These are phyloP conservation scores for Euphrasia arctica DNA, from an alignment of 305 asterid species.

Conservation along the genomic window DNA sequence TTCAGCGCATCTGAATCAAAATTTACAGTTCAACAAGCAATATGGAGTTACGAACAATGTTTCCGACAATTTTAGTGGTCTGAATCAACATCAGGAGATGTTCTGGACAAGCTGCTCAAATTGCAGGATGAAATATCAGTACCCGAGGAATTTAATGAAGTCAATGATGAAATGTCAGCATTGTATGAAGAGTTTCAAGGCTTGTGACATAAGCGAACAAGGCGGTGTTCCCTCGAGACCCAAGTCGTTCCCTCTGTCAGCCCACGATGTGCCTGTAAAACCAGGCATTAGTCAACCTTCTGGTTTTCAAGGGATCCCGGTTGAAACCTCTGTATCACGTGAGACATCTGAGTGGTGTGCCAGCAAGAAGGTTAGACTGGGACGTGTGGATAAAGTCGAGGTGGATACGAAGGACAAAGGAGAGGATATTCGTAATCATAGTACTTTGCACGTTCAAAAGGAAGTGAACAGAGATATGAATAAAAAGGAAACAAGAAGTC, in stretches of 20 bases:
- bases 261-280: conserved; percentile 29
- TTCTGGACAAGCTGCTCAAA: conserved; percentile 53
- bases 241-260: conserved; percentile 28
- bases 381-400: conserved; percentile 22
- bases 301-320: conserved; percentile 35
- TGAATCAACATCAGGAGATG: conserved; percentile 36
- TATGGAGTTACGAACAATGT: conserved; percentile 28
- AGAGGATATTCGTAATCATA: conserved; percentile 9
- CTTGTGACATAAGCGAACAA: conserved; percentile 46
- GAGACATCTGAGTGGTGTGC: conserved; percentile 35
- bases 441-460: not conserved
- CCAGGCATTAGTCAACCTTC: conserved; percentile 34
- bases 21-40: conserved; percentile 30
- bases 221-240: conserved; percentile 33
- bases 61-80: conserved; percentile 27
- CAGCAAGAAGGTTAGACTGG: conserved; percentile 32
- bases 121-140: conserved; percentile 36
- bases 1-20: conserved; percentile 33
- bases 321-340: conserved; percentile 27
- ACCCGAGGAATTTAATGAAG: conserved; percentile 29
- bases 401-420: conserved; percentile 22
- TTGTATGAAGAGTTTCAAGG: conserved; percentile 48
- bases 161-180: conserved; percentile 33
- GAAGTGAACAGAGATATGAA: conserved; percentile 18
- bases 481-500: conserved; percentile 19